Evolutionary conservation across 164 flowering plant species (phyloP).

Genomic region (Piper longum): DNA sequence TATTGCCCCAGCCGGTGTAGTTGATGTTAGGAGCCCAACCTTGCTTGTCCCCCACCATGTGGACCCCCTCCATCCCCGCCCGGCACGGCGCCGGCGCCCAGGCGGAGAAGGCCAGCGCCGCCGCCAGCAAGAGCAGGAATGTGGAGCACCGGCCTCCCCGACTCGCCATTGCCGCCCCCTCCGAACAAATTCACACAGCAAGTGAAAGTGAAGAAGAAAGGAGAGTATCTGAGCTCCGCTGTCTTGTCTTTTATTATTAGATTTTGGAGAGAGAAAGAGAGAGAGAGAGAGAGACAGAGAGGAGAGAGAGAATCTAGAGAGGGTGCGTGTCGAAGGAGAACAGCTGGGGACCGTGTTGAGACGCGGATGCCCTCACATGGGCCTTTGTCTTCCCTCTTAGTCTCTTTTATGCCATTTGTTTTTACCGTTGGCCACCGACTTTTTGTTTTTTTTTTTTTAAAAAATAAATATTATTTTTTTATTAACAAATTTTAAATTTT

Average conservation of each 20-base stretch:
- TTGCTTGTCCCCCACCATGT: constrained; percentile 2
- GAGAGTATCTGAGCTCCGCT: background rate
- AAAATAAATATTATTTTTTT: no score
- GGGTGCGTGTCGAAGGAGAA: no score
- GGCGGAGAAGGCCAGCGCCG: background rate
- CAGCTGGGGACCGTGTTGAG: no score
- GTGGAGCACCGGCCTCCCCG: background rate
- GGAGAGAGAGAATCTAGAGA: no score
- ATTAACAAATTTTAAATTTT: no score
- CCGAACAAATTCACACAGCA: background rate
- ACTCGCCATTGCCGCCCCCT: background rate
- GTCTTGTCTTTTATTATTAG: background rate
- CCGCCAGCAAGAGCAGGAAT: background rate
- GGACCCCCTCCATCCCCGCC: background rate
- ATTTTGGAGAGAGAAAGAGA: no score
- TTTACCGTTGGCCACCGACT: no score
- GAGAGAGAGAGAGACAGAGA: no score
- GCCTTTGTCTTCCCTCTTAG: no score
- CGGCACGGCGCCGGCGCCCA: background rate
- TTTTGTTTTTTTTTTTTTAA: no score
- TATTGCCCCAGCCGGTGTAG: constrained; percentile 1
- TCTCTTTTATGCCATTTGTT: no score
- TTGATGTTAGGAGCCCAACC: constrained; percentile 1
- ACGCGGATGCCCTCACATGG: no score
- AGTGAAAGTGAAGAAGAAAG: background rate